These are phyloP conservation scores for Calonectria pteridis DNA, from an alignment of 2,329 filamentous ascomycete genomes.

Conservation along the genomic window DNA sequence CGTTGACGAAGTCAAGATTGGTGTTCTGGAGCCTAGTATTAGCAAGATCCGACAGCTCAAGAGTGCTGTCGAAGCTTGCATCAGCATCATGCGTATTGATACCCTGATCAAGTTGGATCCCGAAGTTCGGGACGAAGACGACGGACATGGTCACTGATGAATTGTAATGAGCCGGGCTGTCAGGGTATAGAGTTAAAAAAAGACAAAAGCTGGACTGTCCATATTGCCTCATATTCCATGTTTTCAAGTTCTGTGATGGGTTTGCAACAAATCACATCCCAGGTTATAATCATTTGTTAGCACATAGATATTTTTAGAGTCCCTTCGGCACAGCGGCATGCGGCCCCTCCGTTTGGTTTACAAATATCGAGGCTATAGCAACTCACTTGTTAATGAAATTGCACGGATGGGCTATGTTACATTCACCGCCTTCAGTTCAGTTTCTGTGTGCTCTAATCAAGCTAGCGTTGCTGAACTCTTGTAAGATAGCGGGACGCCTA, in stretches of 20 bases:
- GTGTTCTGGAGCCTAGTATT: slow-evolving; percentile 95
- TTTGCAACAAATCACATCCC: slow-evolving; percentile 5
- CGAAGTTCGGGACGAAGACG: slow-evolving; percentile 78
- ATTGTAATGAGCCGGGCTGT: slow-evolving; percentile 43
- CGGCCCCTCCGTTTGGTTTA: neutral
- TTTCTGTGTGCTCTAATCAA: neutral
- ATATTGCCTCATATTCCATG: slow-evolving; percentile 19
- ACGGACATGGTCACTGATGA: slow-evolving; percentile 84
- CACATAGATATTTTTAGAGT: slow-evolving; percentile 1
- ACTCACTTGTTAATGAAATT: neutral
- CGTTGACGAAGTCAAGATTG: slow-evolving; percentile 92
- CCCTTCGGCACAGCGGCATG: neutral
- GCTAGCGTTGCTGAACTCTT: neutral
- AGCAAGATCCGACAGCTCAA: slow-evolving; percentile 99
- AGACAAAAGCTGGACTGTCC: slow-evolving; percentile 46
- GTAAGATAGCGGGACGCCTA: neutral
- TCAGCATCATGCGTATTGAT: slow-evolving; percentile 99
- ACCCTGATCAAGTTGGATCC: slow-evolving; percentile 98
- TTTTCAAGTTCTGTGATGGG: slow-evolving; percentile 3
- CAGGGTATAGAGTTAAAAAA: slow-evolving; percentile 43
- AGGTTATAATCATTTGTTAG: slow-evolving; percentile 1
- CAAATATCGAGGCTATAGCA: neutral
- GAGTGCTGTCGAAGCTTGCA: slow-evolving; percentile 97
- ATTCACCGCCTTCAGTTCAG: neutral
- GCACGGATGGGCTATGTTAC: neutral